Conservation (phyloP, 2,329 filamentous ascomycete species). For the Capronia coronata region DNA sequence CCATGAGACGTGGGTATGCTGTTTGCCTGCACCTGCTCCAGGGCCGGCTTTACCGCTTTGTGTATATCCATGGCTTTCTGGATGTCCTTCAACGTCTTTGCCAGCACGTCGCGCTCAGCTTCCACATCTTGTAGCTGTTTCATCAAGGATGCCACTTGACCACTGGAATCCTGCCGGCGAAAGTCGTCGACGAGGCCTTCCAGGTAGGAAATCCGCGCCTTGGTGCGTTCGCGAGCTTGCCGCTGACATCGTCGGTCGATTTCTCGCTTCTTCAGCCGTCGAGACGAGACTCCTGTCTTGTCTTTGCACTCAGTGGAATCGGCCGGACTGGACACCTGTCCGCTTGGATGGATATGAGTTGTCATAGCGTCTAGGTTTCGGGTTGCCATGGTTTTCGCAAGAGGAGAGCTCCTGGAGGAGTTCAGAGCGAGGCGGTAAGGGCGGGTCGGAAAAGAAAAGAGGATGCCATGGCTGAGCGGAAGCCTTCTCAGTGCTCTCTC, state of each 20-base stretch:
- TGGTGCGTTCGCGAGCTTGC: constrained; percentile 28
- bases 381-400: too few relatives aligned
- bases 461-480: too few relatives aligned
- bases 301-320: constrained; percentile 11
- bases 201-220: constrained; percentile 27
- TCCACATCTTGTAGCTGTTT: constrained; percentile 25
- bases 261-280: constrained; percentile 28
- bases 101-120: constrained; percentile 24
- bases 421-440: too few relatives aligned
- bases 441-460: too few relatives aligned
- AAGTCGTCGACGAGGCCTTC: constrained; percentile 27
- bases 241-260: constrained; percentile 28
- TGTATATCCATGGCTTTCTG: constrained; percentile 24
- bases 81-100: constrained; percentile 26
- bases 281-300: constrained; percentile 19
- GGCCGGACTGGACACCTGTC: neutral
- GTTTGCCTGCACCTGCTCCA: constrained; percentile 7
- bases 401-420: too few relatives aligned
- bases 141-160: constrained; percentile 25
- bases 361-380: constrained; percentile 8
- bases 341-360: neutral
- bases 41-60: constrained; percentile 4
- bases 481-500: too few relatives aligned
- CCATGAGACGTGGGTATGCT: neutral
- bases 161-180: constrained; percentile 23